phyloP scores from a whole-genome alignment of 1,284 basidiomycete genomes.

The Naganishia liquefaciens region DNA sequence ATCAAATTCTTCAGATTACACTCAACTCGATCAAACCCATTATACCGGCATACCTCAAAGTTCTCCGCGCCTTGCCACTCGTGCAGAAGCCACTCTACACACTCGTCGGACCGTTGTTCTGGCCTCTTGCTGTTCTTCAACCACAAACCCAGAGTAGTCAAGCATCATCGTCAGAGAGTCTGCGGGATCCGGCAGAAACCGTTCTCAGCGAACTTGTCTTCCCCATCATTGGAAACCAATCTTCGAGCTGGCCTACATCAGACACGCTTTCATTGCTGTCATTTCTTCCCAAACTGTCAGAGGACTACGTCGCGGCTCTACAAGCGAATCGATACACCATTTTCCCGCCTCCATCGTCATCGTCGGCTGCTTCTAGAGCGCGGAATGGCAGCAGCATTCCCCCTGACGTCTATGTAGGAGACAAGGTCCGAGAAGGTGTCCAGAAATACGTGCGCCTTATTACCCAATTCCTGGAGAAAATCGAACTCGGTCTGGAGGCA shows the following conservation, averaged over 20 bases:
- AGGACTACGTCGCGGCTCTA: conserved; percentile 36
- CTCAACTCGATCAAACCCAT: conserved; percentile 31
- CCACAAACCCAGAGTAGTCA: conserved; percentile 22
- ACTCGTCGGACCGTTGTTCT: conserved; percentile 37
- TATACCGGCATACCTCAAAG: conserved; percentile 35
- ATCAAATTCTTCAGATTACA: conserved; percentile 36
- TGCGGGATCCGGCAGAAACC: conserved; percentile 16
- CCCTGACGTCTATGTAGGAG: conserved; percentile 44
- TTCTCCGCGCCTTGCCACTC: conserved; percentile 35
- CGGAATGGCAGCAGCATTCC: conserved; percentile 34
- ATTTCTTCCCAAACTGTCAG: conserved; percentile 8
- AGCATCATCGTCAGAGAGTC: conserved; percentile 15
- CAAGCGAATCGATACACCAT: conserved; percentile 40
- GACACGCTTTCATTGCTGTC: conserved; percentile 13
- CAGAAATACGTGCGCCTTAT: conserved; percentile 35
- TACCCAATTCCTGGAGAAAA: conserved; percentile 34
- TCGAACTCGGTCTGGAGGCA: conserved; percentile 10
- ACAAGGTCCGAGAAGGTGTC: conserved; percentile 42
- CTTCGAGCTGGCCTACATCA: background rate
- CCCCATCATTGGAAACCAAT: conserved; percentile 6
- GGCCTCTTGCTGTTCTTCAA: conserved; percentile 38
- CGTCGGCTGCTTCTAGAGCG: conserved; percentile 17
- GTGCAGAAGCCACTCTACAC: conserved; percentile 33
- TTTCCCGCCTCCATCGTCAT: conserved; percentile 40
- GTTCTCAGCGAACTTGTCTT: conserved; percentile 8